phyloP scores from a whole-genome alignment of 805 yeast species.

The Metschnikowia kunwiensis region DNA sequence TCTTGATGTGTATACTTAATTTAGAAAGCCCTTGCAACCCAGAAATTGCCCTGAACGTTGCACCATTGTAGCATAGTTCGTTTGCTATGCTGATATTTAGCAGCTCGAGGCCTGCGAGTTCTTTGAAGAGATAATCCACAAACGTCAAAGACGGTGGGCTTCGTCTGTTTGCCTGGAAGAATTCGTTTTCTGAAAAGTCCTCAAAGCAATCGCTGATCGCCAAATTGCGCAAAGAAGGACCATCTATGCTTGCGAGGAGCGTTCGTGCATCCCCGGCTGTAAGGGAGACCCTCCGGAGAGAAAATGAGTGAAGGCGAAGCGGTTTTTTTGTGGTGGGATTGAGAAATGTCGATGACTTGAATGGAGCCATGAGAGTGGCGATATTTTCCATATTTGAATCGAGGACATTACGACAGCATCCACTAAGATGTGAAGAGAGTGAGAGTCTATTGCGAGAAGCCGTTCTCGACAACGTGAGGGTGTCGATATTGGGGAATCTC shows the following conservation, averaged over 20 bases:
- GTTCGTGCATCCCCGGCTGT: constrained; percentile 13
- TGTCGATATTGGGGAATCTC: constrained; percentile 6
- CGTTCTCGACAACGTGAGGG: constrained; percentile 9
- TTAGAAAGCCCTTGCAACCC: constrained; percentile 4
- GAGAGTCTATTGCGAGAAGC: background rate
- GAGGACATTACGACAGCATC: constrained; percentile 12
- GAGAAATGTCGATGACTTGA: constrained; percentile 4
- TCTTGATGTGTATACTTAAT: constrained; percentile 13
- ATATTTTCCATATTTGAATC: constrained; percentile 4
- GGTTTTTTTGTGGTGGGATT: background rate
- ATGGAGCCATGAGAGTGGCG: background rate
- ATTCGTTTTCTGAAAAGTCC: constrained; percentile 2
- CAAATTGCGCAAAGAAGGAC: constrained; percentile 6
- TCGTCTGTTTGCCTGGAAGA: constrained; percentile 9
- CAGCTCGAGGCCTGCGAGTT: constrained; percentile 8
- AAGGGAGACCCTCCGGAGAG: constrained; percentile 10
- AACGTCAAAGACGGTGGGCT: constrained; percentile 15
- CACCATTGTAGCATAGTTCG: constrained; percentile 14
- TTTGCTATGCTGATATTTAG: constrained; percentile 13
- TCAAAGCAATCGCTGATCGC: constrained; percentile 17
- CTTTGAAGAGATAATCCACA: constrained; percentile 9
- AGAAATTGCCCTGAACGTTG: constrained; percentile 9
- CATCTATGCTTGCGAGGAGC: constrained; percentile 5
- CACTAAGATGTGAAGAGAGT: constrained; percentile 8
- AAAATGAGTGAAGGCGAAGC: constrained; percentile 9